phyloP scores from a whole-genome alignment of 106 monocot genomes.

The Cymbidium sinense region DNA sequence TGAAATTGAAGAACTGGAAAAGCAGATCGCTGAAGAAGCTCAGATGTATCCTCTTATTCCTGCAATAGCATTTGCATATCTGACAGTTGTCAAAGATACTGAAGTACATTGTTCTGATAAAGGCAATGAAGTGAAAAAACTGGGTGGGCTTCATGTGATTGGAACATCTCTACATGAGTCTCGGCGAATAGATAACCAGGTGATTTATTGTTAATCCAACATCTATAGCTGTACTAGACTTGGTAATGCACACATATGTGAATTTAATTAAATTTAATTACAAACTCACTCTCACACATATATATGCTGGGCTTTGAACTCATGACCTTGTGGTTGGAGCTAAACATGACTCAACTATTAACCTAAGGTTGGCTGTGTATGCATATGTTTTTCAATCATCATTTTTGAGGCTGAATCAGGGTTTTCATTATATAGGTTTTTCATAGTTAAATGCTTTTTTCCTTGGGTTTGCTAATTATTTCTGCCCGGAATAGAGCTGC shows the following conservation, averaged over 20 bases:
- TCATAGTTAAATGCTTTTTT: background rate
- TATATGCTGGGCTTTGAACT: too few species aligned
- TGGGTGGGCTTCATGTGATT: constrained; percentile 98
- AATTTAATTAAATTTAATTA: too few species aligned
- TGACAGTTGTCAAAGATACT: constrained; percentile 71
- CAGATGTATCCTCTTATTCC: constrained; percentile 59
- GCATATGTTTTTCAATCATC: background rate
- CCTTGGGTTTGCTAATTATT: background rate
- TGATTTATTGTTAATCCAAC: constrained; percentile 13
- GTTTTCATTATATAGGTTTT: background rate
- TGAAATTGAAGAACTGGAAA: constrained; percentile 57
- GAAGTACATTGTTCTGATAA: constrained; percentile 75
- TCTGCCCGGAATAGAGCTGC: background rate
- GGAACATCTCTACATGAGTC: constrained; percentile 99
- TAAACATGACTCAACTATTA: too few species aligned
- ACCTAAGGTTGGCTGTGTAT: too few species aligned
- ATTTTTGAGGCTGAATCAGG: background rate
- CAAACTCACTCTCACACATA: too few species aligned
- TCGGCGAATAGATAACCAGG: constrained; percentile 99
- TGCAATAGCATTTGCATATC: constrained; percentile 69
- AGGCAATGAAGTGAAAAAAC: constrained; percentile 78
- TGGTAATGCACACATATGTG: background rate
- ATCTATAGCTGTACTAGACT: background rate
- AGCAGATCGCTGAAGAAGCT: constrained; percentile 42
- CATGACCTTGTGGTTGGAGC: too few species aligned